Evolutionary conservation across 805 yeast genomes (phyloP).

Genomic region (Lipomyces spencermartinsiae): DNA sequence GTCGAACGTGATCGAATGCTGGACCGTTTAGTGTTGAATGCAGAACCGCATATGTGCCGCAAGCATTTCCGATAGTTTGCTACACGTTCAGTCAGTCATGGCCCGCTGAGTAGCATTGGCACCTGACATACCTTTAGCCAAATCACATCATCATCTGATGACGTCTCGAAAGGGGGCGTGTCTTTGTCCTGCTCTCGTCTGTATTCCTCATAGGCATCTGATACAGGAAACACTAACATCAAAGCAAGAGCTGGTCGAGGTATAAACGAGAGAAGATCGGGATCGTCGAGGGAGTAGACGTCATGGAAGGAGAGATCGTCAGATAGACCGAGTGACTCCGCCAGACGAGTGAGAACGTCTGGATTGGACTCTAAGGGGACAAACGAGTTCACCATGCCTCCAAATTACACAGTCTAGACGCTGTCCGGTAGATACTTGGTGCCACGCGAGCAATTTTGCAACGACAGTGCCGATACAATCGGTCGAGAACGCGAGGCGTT

Average conservation of each 20-base stretch:
- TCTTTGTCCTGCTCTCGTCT: conserved; percentile 51
- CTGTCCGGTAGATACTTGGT: neutral
- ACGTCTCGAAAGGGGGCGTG: conserved; percentile 32
- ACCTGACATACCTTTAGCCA: conserved; percentile 59
- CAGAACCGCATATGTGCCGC: conserved; percentile 88
- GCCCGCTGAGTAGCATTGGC: neutral
- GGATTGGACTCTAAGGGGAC: conserved; percentile 94
- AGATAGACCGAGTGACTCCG: conserved; percentile 69
- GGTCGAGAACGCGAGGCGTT: too few relatives aligned
- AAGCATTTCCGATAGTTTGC: conserved; percentile 85
- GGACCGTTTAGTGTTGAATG: conserved; percentile 60
- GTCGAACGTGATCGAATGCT: conserved; percentile 43
- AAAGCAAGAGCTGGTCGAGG: conserved; percentile 83
- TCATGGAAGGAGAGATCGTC: conserved; percentile 71
- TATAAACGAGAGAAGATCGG: conserved; percentile 75
- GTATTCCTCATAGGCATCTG: conserved; percentile 62
- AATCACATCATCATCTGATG: conserved; percentile 47
- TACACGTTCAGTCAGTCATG: conserved; percentile 43
- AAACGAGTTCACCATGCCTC: conserved; percentile 21
- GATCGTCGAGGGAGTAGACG: conserved; percentile 82
- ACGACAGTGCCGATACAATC: neutral
- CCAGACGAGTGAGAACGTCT: conserved; percentile 73
- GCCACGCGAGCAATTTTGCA: neutral
- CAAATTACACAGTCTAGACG: neutral
- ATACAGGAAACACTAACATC: conserved; percentile 82